Evolutionary conservation across 306 rosid genomes (phyloP).

Genomic region (Crataegus laevigata): DNA sequence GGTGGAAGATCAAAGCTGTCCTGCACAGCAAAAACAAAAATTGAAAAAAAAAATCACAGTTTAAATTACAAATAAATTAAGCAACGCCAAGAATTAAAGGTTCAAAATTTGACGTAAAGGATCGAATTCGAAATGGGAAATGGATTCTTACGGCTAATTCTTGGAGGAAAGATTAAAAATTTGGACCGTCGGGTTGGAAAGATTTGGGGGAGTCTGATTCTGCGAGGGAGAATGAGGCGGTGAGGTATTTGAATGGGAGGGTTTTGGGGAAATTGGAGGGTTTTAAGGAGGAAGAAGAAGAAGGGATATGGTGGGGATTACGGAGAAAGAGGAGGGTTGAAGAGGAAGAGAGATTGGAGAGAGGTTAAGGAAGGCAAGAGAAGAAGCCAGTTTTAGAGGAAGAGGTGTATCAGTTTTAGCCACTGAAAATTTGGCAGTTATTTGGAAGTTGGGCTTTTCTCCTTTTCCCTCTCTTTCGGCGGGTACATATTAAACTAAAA

Average conservation of each 20-base stretch:
- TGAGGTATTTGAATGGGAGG: constrained; percentile 23
- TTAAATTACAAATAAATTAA: too few relatives aligned
- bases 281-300: constrained; percentile 24
- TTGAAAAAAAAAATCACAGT: neutral
- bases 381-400: constrained; percentile 38
- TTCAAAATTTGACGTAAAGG: neutral
- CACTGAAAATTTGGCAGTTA: constrained; percentile 15
- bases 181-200: constrained; percentile 25
- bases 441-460: neutral
- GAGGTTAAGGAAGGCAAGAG: constrained; percentile 32
- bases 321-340: constrained; percentile 23
- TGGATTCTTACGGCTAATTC: constrained; percentile 46
- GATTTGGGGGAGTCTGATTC: constrained; percentile 66
- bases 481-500: too few relatives aligned
- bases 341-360: constrained; percentile 25
- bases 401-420: constrained; percentile 4
- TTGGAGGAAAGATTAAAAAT: constrained; percentile 51
- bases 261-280: constrained; percentile 9
- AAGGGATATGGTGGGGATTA: constrained; percentile 19
- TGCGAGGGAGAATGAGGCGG: constrained; percentile 49
- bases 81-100: neutral
- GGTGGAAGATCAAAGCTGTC: constrained; percentile 74
- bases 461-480: neutral
- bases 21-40: constrained; percentile 23
- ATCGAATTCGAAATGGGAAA: neutral